Conservation (phyloP, 805 yeast species). For the Komagataella pseudopastoris region DNA sequence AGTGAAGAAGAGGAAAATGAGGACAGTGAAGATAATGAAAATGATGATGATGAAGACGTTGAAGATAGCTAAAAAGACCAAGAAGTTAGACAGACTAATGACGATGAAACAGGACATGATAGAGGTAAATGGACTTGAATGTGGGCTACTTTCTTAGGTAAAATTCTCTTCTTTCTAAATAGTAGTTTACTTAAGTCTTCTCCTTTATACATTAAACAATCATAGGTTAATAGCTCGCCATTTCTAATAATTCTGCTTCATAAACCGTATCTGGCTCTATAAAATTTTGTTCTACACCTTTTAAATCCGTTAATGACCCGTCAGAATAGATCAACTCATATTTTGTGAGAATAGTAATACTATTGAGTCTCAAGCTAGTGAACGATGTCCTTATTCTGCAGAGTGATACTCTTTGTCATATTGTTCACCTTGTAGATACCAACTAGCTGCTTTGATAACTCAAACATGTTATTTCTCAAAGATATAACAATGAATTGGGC, state of each 20-base stretch:
- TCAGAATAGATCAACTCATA: too few species aligned
- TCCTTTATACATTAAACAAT: too few species aligned
- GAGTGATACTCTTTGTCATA: slow-evolving; percentile 75
- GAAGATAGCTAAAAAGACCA: background rate
- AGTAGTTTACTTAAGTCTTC: too few species aligned
- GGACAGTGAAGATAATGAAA: background rate
- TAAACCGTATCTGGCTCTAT: too few species aligned
- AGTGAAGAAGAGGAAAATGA: background rate
- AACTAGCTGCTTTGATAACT: slow-evolving; percentile 83
- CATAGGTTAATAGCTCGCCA: too few species aligned
- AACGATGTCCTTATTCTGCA: slow-evolving; percentile 45
- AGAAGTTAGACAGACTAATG: background rate
- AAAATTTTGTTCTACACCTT: too few species aligned
- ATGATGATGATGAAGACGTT: background rate
- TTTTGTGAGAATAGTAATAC: background rate
- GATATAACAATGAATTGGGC: slow-evolving; percentile 96
- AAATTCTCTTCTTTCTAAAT: too few species aligned
- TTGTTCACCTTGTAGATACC: slow-evolving; percentile 92
- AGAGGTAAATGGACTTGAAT: background rate
- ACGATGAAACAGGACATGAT: background rate
- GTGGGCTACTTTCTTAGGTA: too few species aligned
- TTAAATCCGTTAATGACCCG: too few species aligned
- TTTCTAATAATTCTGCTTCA: too few species aligned
- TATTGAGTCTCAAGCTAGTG: background rate
- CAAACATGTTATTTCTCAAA: slow-evolving; percentile 94